Evolutionary conservation across 306 rosid species (phyloP).

Genomic region (Hippophae rhamnoides): DNA sequence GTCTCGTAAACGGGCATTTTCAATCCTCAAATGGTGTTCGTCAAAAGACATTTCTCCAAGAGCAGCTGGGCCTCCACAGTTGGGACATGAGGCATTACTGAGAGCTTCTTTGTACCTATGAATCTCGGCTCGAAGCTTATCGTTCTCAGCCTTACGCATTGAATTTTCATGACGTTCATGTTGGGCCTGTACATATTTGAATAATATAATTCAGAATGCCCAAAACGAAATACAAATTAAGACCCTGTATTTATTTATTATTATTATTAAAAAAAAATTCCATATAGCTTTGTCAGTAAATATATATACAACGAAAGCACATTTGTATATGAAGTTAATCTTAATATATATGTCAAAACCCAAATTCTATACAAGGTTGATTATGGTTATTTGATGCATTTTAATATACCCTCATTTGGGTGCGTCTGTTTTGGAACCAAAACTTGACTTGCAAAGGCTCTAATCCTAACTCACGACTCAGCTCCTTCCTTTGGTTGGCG

Average conservation of each 20-base stretch:
- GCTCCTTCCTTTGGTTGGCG: conserved; percentile 86
- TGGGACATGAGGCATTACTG: conserved; percentile 40
- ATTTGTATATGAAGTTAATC: no score
- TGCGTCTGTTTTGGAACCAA: conserved; percentile 94
- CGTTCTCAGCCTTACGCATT: conserved; percentile 55
- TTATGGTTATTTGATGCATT: no score
- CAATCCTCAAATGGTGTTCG: conserved; percentile 75
- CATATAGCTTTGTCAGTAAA: no score
- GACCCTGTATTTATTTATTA: no score
- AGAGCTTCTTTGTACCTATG: conserved; percentile 53
- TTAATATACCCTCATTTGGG: conserved; percentile 54
- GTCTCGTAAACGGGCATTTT: conserved; percentile 66
- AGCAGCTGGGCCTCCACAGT: conserved; percentile 53
- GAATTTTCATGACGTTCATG: conserved; percentile 69
- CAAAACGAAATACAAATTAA: no score
- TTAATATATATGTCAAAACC: no score
- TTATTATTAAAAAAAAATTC: no score
- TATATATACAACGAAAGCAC: no score
- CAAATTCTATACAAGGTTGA: no score
- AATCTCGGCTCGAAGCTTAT: conserved; percentile 66
- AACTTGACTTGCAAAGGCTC: conserved; percentile 87
- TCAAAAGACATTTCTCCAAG: conserved; percentile 81
- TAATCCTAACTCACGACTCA: conserved; percentile 56
- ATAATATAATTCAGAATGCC: neutral
- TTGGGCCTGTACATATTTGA: conserved; percentile 34